Base-by-base conservation (phyloP, 2,329 filamentous ascomycete species). In the Aspergillus udagawae region DNA sequence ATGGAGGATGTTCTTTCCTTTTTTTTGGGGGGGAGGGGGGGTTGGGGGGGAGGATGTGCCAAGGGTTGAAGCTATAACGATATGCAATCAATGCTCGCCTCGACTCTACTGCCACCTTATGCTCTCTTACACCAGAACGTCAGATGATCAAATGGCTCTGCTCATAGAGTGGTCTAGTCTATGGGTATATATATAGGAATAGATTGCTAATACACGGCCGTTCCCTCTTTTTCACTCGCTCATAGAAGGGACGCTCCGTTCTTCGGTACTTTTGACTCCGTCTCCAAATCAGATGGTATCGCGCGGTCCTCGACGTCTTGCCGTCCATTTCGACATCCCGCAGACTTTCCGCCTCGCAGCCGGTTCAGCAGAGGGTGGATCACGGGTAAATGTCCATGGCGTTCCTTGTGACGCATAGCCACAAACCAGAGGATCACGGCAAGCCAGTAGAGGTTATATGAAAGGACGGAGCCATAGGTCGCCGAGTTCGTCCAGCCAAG, bases 391-490 rank as follows among this genome's bases (percentile, higher is more conserved):
- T 6, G 2, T 21, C 80, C 81, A 8, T 77, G 78, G 57, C 73
- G 75, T 75, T 94, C 90, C 61, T 82, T 82, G 75, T 85, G 90
- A 45, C 87, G 81, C 79, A 93, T 81, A 35, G 77, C 63, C 14
- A 85, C 59, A 69, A 93, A 90, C 4, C 81, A 82, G 17, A 80
- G 59, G 56, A 92, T 91, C 63, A 91, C 81, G 8, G 79, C 79
- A 52, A 94, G 75, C 92, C 91, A 96, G 78, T 96, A 96, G 17
- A 93, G 57, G 70, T 94, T 95, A 77, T 96, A 96, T 1, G 89
- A 86, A 61, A 96, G 86, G 62, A 96, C 88, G 1, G 90, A 92
- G 52, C 91, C 91, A 66, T 93, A 92, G 1, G 91, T 95, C 4
- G 90, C 92, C 12, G 89, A 91, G 77, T 96, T 96, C 60, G 86